Percentiles rank a stretch among this genome's conserved stretches.
phyloP scores from a whole-genome alignment of 2,329 filamentous ascomycete genomes.

The Colletotrichum cereale region DNA sequence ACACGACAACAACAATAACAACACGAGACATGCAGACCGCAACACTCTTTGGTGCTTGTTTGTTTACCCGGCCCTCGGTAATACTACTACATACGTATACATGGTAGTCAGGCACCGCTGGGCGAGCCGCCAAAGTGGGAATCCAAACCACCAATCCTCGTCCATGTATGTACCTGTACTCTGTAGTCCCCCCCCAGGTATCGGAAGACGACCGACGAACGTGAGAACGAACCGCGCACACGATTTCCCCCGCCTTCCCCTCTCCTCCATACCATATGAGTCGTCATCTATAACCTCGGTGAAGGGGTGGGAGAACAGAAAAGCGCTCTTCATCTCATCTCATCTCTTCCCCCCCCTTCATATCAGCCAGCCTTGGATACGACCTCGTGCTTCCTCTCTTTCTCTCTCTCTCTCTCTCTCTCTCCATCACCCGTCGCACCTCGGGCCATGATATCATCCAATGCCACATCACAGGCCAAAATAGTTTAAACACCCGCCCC shows the following conservation, averaged over 20 bases:
- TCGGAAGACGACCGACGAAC: conserved; percentile 13
- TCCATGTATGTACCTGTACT: not conserved
- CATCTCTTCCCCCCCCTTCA: not conserved
- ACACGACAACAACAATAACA: no score
- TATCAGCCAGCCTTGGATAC: not conserved
- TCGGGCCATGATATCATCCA: not conserved
- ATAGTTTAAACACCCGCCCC: not conserved
- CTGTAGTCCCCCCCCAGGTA: not conserved
- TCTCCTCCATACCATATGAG: not conserved
- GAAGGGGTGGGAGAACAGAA: not conserved
- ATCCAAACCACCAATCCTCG: conserved; percentile 11
- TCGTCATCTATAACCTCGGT: conserved; percentile 20
- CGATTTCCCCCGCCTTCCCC: not conserved
- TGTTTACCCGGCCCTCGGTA: conserved; percentile 1
- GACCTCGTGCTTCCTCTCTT: not conserved
- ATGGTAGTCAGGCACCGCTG: conserved; percentile 6
- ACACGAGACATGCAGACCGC: not conserved
- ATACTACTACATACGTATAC: no score
- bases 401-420: no score
- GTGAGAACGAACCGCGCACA: not conserved
- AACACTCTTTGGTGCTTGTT: conserved; percentile 5
- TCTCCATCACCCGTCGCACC: not conserved
- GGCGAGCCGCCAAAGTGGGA: not conserved
- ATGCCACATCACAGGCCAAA: not conserved
- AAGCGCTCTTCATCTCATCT: not conserved